Base-by-base conservation (phyloP, 306 rosid species). In the Coriaria nepalensis region DNA sequence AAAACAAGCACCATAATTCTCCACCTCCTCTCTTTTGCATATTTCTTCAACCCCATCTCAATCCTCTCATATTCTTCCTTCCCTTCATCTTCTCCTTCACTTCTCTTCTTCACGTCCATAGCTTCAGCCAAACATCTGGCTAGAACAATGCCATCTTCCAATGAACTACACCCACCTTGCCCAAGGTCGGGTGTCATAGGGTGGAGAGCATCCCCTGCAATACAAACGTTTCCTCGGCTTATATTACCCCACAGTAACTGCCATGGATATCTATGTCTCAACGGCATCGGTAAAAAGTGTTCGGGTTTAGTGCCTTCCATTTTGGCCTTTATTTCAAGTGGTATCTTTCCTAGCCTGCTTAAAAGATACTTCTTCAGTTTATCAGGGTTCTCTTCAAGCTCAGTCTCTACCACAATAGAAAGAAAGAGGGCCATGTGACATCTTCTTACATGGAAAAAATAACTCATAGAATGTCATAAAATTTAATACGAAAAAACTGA, bases 141-240 rank as follows among this genome's bases (percentile, higher is more conserved):
- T 2, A 71, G 40, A 4, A 78, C 65, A 40, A 85, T 59, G 2
- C 73, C 83, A 36, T 78, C 95, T 9, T 80, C 95, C 33, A 80
- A 49, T 0, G 87, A 78, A 65, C 65, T 13, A 49, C 79, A 70
- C 9, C 81, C 80, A 8, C 84, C 87, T 48, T 80, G 95, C 5
- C 84, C 84, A 8, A 80, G 40, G 43, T 80, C 87, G 0, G 93
- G 82, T 0, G 76, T 68, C 87, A 71, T 80, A 4, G 93, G 78
- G 44, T 85, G 95, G 45, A 85, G 57, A 0, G 82, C 84, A 10
- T 78, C 95, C n/a, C 93, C 87, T 0, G 56, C 87, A 4, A 79
- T 60, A 53, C 78, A 71, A 13, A 67, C 74, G 6, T 79, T 83
- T 8, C 66, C 66, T 47, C 69, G 64, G 50, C 66, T 69, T 9